Conservation (phyloP, 2,329 filamentous ascomycete genomes). For the Apiospora pterosperma region DNA sequence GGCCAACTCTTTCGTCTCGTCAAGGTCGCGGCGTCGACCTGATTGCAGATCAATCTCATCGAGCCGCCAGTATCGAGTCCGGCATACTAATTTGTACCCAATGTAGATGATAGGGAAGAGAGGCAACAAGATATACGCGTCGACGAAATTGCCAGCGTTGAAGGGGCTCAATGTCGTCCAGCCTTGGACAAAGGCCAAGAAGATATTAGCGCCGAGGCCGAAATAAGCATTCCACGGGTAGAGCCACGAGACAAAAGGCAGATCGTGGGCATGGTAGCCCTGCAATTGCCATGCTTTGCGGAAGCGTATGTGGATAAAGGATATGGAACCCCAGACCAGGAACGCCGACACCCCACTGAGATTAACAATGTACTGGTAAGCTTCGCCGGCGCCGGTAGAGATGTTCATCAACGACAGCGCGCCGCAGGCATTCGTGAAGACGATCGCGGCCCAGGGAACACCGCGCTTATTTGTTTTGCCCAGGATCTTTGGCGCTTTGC, state of each 20-base stretch:
- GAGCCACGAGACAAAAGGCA: constrained; percentile 52
- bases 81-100: constrained; percentile 51
- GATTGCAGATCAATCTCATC: constrained; percentile 55
- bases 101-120: constrained; percentile 57
- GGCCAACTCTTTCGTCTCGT: constrained; percentile 36
- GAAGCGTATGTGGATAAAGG: constrained; percentile 69
- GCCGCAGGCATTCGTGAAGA: constrained; percentile 69
- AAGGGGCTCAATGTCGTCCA: constrained; percentile 60
- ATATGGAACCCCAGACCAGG: constrained; percentile 68
- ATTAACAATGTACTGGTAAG: constrained; percentile 69
- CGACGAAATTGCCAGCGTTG: constrained; percentile 55
- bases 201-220: constrained; percentile 53
- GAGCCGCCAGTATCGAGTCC: constrained; percentile 46
- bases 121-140: constrained; percentile 60
- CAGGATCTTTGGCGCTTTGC: constrained; percentile 67
- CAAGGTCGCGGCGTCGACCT: constrained; percentile 52
- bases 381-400: constrained; percentile 61
- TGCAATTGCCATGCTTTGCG: constrained; percentile 59
- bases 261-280: constrained; percentile 48
- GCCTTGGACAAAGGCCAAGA: constrained; percentile 58
- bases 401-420: constrained; percentile 74
- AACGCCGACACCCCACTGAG: constrained; percentile 68
- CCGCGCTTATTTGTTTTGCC: constrained; percentile 65
- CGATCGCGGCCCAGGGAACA: constrained; percentile 55
- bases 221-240: constrained; percentile 61